Evolutionary conservation across 306 rosid genomes (phyloP).

Genomic region (Macrotyloma uniflorum): DNA sequence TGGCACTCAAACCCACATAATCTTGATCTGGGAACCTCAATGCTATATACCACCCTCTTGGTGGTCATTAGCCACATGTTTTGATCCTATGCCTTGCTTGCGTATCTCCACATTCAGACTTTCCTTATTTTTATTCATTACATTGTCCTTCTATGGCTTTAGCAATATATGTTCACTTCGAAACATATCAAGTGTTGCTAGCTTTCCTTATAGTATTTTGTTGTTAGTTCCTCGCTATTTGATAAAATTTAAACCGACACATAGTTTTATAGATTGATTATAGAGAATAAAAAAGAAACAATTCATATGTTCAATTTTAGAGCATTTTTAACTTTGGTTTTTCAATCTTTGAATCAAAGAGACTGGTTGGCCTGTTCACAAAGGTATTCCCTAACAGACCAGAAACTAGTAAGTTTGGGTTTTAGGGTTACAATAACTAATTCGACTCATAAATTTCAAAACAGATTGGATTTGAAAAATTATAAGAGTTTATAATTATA

Average conservation of each 20-base stretch:
- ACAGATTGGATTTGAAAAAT: no score
- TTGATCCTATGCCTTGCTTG: no score
- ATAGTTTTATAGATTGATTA: neutral
- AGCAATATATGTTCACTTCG: neutral
- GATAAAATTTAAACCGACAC: neutral
- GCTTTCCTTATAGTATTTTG: neutral
- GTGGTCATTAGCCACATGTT: no score
- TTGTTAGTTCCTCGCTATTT: neutral
- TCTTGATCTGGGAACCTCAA: no score
- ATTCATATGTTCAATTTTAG: neutral
- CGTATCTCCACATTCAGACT: no score
- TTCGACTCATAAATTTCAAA: no score
- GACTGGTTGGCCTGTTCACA: neutral
- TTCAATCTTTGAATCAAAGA: neutral
- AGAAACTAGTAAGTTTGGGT: neutral
- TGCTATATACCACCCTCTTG: no score
- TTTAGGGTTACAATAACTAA: no score
- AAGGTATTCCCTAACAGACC: neutral
- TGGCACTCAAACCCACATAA: no score
- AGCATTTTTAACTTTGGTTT: neutral
- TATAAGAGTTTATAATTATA: no score
- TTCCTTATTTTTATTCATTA: no score
- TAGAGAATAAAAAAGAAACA: neutral
- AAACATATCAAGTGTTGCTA: neutral
- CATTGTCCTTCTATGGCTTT: neutral